Evolutionary conservation across 2,329 filamentous ascomycete species (phyloP).

Genomic region (Lecanicillium sp.): DNA sequence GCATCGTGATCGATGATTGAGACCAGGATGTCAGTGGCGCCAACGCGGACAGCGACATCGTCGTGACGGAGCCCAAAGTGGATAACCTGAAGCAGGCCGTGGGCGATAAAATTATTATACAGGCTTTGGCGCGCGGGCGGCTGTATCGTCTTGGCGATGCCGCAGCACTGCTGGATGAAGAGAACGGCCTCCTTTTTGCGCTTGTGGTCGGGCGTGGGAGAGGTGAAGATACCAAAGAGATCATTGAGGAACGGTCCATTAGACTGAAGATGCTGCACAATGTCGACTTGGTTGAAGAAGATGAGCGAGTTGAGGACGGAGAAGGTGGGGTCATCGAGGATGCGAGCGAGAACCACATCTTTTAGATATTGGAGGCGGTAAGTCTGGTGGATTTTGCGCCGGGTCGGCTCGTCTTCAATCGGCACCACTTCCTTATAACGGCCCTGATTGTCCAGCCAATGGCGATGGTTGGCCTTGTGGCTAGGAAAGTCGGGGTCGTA

Average conservation of each 20-base stretch:
- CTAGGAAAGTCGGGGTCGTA: constrained; percentile 97
- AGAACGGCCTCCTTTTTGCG: constrained; percentile 90
- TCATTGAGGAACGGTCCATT: constrained; percentile 75
- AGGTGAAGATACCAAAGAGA: constrained; percentile 77
- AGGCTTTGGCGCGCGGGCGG: constrained; percentile 72
- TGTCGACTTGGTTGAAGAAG: constrained; percentile 98
- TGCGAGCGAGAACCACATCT: constrained; percentile 93
- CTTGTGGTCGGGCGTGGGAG: constrained; percentile 56
- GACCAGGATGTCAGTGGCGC: constrained; percentile 87
- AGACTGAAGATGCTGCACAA: constrained; percentile 86
- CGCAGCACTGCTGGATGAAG: constrained; percentile 94
- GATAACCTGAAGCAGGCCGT: constrained; percentile 84
- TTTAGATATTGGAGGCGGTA: constrained; percentile 96
- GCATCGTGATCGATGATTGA: constrained; percentile 95
- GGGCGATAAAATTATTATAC: constrained; percentile 82
- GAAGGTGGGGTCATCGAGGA: constrained; percentile 95
- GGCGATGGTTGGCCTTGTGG: constrained; percentile 94
- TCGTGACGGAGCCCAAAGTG: constrained; percentile 83
- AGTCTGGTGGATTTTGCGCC: constrained; percentile 90
- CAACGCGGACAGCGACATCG: constrained; percentile 80
- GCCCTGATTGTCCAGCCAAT: constrained; percentile 82
- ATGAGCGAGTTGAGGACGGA: constrained; percentile 96
- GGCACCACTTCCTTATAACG: constrained; percentile 94
- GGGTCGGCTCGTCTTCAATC: constrained; percentile 76
- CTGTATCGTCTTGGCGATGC: constrained; percentile 91